Evolutionary conservation across 2,329 filamentous ascomycete genomes (phyloP).

Genomic region (Huntiella moniliformis): DNA sequence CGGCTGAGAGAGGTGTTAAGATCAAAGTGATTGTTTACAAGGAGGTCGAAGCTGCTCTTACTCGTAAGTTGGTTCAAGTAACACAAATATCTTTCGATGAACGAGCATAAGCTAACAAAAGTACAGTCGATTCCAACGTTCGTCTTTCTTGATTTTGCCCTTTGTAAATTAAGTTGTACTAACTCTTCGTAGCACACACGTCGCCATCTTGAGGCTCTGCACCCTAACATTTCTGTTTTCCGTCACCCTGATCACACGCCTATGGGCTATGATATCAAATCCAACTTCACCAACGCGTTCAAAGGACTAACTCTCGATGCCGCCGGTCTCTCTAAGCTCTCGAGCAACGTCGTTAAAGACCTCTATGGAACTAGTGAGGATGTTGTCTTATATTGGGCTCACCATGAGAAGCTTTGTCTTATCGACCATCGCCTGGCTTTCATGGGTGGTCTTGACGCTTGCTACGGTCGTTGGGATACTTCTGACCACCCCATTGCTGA

Average conservation of each 20-base stretch:
- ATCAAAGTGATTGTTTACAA: constrained; percentile 84
- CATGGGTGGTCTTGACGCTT: constrained; percentile 82
- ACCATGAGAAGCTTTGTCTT: constrained; percentile 79
- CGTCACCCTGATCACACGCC: constrained; percentile 77
- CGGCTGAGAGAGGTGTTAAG: constrained; percentile 66
- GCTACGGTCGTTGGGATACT: constrained; percentile 71
- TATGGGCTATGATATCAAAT: constrained; percentile 47
- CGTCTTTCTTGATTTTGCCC: constrained; percentile 17
- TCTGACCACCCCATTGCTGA: constrained; percentile 60
- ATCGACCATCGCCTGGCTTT: constrained; percentile 66
- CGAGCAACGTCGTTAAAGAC: constrained; percentile 53
- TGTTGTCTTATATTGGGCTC: constrained; percentile 76
- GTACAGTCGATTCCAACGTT: constrained; percentile 23
- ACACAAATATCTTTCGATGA: background rate
- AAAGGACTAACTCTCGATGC: constrained; percentile 26
- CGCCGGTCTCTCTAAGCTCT: constrained; percentile 43
- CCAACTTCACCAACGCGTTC: constrained; percentile 47
- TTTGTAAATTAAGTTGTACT: background rate
- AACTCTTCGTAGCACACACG: constrained; percentile 47
- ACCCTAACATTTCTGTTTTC: constrained; percentile 75
- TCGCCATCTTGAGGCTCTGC: constrained; percentile 53
- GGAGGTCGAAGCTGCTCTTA: constrained; percentile 67
- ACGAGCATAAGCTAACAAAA: constrained; percentile 11
- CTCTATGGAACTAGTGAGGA: constrained; percentile 69
- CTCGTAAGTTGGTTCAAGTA: constrained; percentile 38